Evolutionary conservation across 78 protist species (phyloP), one percentile per base, ranked within the genome.

Genomic region (Anaeramoeba ignava): DNA sequence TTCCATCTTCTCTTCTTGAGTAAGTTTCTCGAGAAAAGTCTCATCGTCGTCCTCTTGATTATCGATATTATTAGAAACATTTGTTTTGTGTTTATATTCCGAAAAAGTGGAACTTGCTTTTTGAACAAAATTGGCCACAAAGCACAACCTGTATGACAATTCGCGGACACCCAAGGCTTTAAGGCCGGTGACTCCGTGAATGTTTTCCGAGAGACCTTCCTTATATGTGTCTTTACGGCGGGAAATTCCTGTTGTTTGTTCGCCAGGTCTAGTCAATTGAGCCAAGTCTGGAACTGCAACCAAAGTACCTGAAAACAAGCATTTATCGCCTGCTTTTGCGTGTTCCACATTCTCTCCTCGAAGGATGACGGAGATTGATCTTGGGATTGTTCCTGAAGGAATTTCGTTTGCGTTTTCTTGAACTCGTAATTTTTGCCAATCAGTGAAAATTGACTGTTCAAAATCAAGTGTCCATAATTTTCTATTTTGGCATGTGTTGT

Each of bases 271-370:
- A 23, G 1, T 31, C 89, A 93, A 73, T 83, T 82, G 80, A 0
- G 90, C 67, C 1, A 95, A 94, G 42, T 97, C 98, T 0, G 99
- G 99, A 0, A 97, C 93, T n/a, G 94, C 99, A 42, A 96, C 89
- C 41, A 93, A 89, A 0, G 93, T 83, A n/a, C 99, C 99, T 17
- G 90, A 83, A 84, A 98, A 92, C 1, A 83, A 27, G 68, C 54
- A 79, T 33, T 87, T 88, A 91, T 98, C 99, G 41, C 99, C 99
- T 1, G 99, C 94, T 84, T 96, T 95, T 27, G 94, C 96, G 0
- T 40, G 31, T 38, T 96, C 99, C 2, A 96, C 99, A 1, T 42
- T 83, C 31, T 95, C 98, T 78, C 91, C 87, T 33, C 98, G 91
- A 38, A 95, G 40, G 40, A 96, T 81, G 39, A 94, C 33, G 3